phyloP scores from a whole-genome alignment of 2,329 filamentous ascomycete species.

The Sporothrix brunneoviolacea region DNA sequence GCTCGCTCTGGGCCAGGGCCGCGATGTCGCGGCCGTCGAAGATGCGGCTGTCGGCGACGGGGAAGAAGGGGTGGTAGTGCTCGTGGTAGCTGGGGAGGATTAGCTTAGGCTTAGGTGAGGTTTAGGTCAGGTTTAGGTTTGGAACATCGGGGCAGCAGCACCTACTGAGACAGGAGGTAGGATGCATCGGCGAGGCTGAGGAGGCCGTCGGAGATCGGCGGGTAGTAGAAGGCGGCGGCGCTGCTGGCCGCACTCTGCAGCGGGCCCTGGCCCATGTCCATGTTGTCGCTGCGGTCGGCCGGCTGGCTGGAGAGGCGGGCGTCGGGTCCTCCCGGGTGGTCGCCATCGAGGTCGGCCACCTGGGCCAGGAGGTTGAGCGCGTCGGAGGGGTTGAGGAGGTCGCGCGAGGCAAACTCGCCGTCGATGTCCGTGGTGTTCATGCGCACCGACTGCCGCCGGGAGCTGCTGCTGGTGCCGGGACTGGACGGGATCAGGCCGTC shows the following conservation, averaged over 20 bases:
- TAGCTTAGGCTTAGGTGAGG: not conserved
- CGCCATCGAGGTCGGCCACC: slow-evolving; percentile 31
- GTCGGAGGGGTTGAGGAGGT: slow-evolving; percentile 36
- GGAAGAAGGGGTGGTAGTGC: slow-evolving; percentile 64
- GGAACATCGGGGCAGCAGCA: slow-evolving; percentile 10
- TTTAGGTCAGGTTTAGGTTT: too few relatives aligned
- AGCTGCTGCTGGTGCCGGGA: not conserved
- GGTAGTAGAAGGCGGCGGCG: slow-evolving; percentile 20
- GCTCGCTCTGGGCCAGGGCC: slow-evolving; percentile 52
- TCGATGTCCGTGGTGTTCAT: slow-evolving; percentile 24
- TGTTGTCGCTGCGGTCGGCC: not conserved
- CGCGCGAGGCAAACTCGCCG: slow-evolving; percentile 34
- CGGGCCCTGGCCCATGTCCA: not conserved
- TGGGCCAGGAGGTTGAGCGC: slow-evolving; percentile 35
- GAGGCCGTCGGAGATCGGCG: slow-evolving; percentile 28
- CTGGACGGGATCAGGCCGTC: not conserved
- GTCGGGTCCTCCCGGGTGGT: not conserved
- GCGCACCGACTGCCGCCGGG: slow-evolving; percentile 1
- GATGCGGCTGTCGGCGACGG: slow-evolving; percentile 55
- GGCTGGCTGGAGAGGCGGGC: not conserved
- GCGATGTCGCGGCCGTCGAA: slow-evolving; percentile 46
- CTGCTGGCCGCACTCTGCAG: not conserved
- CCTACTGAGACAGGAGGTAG: slow-evolving; percentile 21
- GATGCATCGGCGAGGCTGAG: slow-evolving; percentile 23
- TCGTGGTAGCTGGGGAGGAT: slow-evolving; percentile 41